Evolutionary conservation across 768 basidiomycete genomes (phyloP).

Genomic region (Auriscalpium vulgare): DNA sequence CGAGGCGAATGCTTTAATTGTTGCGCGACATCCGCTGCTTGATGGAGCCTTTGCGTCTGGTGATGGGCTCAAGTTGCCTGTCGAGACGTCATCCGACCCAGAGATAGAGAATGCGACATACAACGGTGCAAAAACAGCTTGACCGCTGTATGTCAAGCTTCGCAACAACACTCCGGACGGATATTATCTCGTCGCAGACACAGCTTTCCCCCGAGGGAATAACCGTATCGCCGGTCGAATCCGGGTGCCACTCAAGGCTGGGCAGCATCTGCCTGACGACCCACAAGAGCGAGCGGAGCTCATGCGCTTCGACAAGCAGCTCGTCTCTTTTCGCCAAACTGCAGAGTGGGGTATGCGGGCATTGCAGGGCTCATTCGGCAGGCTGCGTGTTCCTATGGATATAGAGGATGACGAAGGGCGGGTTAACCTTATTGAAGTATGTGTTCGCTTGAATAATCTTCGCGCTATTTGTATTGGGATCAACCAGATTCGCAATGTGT

Average conservation of each 20-base stretch:
- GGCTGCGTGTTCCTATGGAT: conserved; percentile 24
- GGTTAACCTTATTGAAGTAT: conserved; percentile 29
- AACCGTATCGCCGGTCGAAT: background rate
- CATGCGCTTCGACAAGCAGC: conserved; percentile 3
- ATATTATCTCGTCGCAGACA: background rate
- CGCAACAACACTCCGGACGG: background rate
- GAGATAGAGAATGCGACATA: background rate
- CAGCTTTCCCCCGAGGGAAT: background rate
- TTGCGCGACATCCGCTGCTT: background rate
- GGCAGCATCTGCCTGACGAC: background rate
- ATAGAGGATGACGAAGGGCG: conserved; percentile 22
- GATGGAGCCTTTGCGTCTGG: background rate
- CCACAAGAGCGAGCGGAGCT: conserved; percentile 4
- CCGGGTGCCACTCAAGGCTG: background rate
- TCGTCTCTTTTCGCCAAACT: conserved; percentile 28
- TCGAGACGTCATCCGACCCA: background rate
- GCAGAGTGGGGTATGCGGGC: conserved; percentile 44
- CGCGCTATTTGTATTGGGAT: conserved; percentile 29
- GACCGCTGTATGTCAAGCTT: background rate
- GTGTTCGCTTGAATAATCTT: conserved; percentile 28
- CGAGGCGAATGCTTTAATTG: background rate
- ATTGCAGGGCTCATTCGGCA: conserved; percentile 40
- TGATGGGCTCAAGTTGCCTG: background rate
- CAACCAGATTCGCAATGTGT: conserved; percentile 35
- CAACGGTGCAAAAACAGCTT: background rate